phyloP scores from a whole-genome alignment of 2,329 filamentous ascomycete genomes.

The Lasiodiplodia hormozganensis region DNA sequence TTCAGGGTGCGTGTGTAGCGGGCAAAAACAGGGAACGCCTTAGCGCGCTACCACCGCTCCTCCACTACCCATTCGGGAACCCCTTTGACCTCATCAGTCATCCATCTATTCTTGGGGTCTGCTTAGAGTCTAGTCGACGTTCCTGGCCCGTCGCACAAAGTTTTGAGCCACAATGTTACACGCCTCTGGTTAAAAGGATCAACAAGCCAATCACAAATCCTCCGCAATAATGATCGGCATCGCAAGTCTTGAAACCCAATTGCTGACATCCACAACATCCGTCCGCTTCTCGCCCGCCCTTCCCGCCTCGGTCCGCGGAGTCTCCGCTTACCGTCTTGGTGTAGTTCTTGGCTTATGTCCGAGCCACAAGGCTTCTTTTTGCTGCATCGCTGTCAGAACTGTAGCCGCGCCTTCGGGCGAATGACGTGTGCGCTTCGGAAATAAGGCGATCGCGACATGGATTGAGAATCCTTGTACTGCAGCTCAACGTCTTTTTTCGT shows the following conservation, averaged over 20 bases:
- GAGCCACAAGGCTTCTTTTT: too few species aligned
- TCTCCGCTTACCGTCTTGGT: background rate
- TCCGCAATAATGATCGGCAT: slow-evolving; percentile 11
- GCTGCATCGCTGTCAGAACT: too few species aligned
- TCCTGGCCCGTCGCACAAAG: background rate
- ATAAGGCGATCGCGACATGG: too few species aligned
- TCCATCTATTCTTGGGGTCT: background rate
- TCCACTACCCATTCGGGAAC: background rate
- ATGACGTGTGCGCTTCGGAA: too few species aligned
- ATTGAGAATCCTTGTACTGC: too few species aligned
- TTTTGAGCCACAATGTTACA: too few species aligned
- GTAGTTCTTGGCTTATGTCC: too few species aligned
- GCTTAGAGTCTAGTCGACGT: background rate
- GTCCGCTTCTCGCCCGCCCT: background rate
- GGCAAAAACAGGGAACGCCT: background rate
- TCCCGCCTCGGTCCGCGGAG: background rate
- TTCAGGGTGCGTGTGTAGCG: too few species aligned
- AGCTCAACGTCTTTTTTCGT: too few species aligned
- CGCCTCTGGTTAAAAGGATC: background rate
- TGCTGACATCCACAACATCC: background rate
- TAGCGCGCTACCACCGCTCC: background rate
- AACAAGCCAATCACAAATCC: background rate
- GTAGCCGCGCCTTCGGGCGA: too few species aligned
- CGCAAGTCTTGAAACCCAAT: background rate
- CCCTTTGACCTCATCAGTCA: background rate